Evolutionary conservation across 1,139 yeast genomes (phyloP), one percentile per base, ranked within the genome.

Genomic region (Scheffersomyces stambukii): DNA sequence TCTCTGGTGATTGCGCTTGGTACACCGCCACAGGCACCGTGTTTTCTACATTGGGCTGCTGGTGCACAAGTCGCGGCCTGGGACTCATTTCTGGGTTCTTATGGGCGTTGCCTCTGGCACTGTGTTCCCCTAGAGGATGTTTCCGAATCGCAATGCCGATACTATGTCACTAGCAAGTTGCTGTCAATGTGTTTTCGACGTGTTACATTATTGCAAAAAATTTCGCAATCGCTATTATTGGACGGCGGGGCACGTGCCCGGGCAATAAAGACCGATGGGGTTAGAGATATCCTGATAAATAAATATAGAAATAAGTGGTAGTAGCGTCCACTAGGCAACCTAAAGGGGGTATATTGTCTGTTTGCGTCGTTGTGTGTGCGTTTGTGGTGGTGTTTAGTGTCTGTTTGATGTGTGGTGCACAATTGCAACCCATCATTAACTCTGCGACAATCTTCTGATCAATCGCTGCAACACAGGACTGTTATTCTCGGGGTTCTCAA

Each of bases 391-490:
- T n/a, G n/a, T n/a, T n/a, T n/a, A n/a, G n/a, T n/a, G n/a, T n/a
- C n/a, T n/a, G n/a, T n/a, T n/a, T n/a, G n/a, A n/a, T n/a, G n/a
- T n/a, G n/a, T n/a, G n/a, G n/a, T n/a, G n/a, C n/a, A n/a, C n/a
- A n/a, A n/a, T n/a, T n/a, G n/a, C n/a, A n/a, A n/a, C n/a, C n/a
- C n/a, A n/a, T n/a, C n/a, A n/a, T n/a, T n/a, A n/a, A n/a, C n/a
- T n/a, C n/a, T n/a, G n/a, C 50, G 71, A 63, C 26, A 69, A 54
- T 34, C 60, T 55, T 31, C 74, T 49, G 19, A 69, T 66, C 32
- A 68, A 50, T 29, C 62, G 50, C 43, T 63, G 71, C 36, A 65
- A 59, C 13, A 60, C 66, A 2, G 73, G 70, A 37, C 59, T 56
- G 29, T 41, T 44, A 29, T 50, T 49, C 21, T 51, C 52, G 6